Base-by-base conservation (phyloP, 495 filamentous ascomycete genomes). In the Viridothelium virens region DNA sequence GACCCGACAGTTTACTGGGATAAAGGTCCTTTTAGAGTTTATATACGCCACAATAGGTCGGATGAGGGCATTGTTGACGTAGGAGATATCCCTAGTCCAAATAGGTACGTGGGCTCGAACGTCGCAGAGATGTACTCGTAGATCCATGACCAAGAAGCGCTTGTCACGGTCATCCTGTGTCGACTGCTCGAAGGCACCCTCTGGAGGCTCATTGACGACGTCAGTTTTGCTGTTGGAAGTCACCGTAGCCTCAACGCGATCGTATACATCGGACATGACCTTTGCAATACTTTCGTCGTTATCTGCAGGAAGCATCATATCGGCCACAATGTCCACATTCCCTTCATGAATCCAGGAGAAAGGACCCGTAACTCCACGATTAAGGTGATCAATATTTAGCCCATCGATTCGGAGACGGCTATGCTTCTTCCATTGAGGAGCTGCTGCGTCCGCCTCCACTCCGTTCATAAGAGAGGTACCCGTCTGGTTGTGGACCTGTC, bases 31-130 rank as follows among this genome's bases (percentile, higher is more conserved):
- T 73, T 89, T 86, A 38, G 90, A 90, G 76, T 98, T 98, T 77
- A 98, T 97, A 73, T 97, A 98, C 1, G 94, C 95, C n/a, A 98
- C 94, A 65, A 98, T 98, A 16, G 94, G 94, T 36, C 94, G 85
- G 48, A 97, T 88, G 6, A 98, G 85, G 2, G 94, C 94, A 72
- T 92, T 92, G 76, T 97, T 97, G 68, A 96, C 89, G 76, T 97
- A 97, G 39, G 91, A 94, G 14, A 97, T 81, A 75, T 96, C 89
- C 65, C 82, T 84, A 34, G 89, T 94, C 76, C 97, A 97, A 64
- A 98, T 84, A 0, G 94, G 94, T 1, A 98, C 92, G 0, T 88
- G 86, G 47, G 94, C 94, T 66, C 89, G 87, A 36, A 96, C 91
- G 71, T 96, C 90, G 75, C 96, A 97, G 61, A 98, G 84, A 74